These are phyloP conservation scores for Cubamyces sp. DNA, from an alignment of 768 basidiomycete genomes.

Conservation along the genomic window DNA sequence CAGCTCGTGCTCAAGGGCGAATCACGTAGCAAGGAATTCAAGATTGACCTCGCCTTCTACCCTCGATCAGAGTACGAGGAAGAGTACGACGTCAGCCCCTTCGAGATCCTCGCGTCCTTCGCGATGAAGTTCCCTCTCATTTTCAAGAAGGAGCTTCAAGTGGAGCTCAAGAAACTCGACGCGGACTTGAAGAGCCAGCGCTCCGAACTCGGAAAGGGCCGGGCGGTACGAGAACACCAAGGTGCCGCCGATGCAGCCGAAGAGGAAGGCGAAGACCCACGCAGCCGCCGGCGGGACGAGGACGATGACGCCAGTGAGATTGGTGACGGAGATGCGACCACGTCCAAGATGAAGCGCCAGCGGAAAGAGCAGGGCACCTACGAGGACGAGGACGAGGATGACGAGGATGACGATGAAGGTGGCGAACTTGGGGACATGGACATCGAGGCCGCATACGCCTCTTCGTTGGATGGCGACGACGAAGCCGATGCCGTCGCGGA, in stretches of 20 bases:
- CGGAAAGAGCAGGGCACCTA: constrained; percentile 77
- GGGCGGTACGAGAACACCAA: constrained; percentile 47
- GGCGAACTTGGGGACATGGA: constrained; percentile 56
- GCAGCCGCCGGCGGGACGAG: constrained; percentile 41
- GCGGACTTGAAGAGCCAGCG: constrained; percentile 79
- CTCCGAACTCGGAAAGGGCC: constrained; percentile 83
- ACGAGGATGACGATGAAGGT: constrained; percentile 53
- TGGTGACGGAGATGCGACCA: constrained; percentile 83
- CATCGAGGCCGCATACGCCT: constrained; percentile 67
- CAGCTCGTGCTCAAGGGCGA: constrained; percentile 65
- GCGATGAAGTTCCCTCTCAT: constrained; percentile 74
- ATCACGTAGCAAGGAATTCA: constrained; percentile 78
- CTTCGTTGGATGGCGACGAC: constrained; percentile 41
- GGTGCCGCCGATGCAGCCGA: constrained; percentile 52
- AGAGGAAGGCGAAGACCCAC: constrained; percentile 54
- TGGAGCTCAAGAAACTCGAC: constrained; percentile 85
- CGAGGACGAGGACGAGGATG: constrained; percentile 68
- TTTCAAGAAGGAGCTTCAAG: constrained; percentile 83
- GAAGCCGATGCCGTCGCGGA: constrained; percentile 42
- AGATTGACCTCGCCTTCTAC: constrained; percentile 82
- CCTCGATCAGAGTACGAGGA: constrained; percentile 79
- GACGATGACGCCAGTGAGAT: constrained; percentile 75
- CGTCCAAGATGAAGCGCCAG: constrained; percentile 73
- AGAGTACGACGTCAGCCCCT: constrained; percentile 77
- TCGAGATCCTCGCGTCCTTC: constrained; percentile 76